These are phyloP conservation scores for Phytophthora rubi DNA, from an alignment of 352 stramenopile genomes.

Conservation along the genomic window DNA sequence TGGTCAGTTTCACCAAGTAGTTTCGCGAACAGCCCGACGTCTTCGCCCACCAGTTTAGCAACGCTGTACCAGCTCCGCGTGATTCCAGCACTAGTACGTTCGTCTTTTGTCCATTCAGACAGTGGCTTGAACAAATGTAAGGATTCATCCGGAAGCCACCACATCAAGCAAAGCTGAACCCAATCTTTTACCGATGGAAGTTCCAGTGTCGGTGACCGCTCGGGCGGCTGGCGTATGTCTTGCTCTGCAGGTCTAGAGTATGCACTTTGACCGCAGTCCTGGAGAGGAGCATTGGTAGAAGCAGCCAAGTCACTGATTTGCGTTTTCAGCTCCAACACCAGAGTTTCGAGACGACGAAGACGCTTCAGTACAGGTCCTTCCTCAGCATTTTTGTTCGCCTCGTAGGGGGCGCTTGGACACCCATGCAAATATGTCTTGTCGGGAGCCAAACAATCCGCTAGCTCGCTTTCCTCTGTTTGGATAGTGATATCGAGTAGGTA, in stretches of 20 bases:
- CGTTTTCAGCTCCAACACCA: neutral
- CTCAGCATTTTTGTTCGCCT: slow-evolving; percentile 2
- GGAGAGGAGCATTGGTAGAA: too few species aligned
- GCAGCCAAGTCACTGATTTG: neutral
- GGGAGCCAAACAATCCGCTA: slow-evolving; percentile 10
- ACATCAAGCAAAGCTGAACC: neutral
- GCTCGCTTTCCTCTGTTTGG: slow-evolving; percentile 14
- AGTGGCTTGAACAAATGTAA: slow-evolving; percentile 16
- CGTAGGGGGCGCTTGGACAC: slow-evolving; percentile 10
- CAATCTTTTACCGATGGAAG: neutral
- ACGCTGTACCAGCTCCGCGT: slow-evolving; percentile 9
- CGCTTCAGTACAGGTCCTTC: slow-evolving; percentile 14
- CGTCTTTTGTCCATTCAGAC: slow-evolving; percentile 2
- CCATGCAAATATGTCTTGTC: slow-evolving; percentile 22
- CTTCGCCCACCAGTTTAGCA: slow-evolving; percentile 9
- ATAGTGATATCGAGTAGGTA: slow-evolving; percentile 15
- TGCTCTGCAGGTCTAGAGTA: too few species aligned
- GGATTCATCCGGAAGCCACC: neutral
- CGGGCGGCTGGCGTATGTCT: too few species aligned
- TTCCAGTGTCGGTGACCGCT: too few species aligned
- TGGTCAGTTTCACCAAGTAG: slow-evolving; percentile 1
- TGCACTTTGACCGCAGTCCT: too few species aligned
- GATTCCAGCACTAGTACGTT: neutral
- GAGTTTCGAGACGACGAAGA: slow-evolving; percentile 7
- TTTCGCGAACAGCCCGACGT: slow-evolving; percentile 1